phyloP scores from a whole-genome alignment of 805 yeast genomes.

The Candida nonsorbophila region DNA sequence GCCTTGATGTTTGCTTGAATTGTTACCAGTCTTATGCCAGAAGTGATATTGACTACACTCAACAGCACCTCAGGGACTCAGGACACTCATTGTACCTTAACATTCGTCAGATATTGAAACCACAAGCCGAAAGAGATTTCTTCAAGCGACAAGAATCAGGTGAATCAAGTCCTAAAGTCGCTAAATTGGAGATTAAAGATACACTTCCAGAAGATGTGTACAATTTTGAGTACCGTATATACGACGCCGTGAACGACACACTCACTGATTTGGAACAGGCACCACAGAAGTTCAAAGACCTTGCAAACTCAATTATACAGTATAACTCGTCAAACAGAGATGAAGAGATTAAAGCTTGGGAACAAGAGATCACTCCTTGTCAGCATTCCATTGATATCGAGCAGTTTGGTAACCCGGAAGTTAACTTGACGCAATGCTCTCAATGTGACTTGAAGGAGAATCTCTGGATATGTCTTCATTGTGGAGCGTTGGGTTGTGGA shows the following conservation, averaged over 20 bases:
- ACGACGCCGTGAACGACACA: slow-evolving; percentile 28
- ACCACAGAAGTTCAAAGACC: slow-evolving; percentile 14
- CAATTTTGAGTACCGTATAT: slow-evolving; percentile 39
- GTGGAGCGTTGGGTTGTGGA: slow-evolving; percentile 95
- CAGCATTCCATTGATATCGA: slow-evolving; percentile 60
- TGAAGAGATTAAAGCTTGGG: slow-evolving; percentile 87
- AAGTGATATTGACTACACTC: slow-evolving; percentile 43
- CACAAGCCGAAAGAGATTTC: slow-evolving; percentile 19
- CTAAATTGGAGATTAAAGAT: slow-evolving; percentile 64
- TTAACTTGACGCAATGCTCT: slow-evolving; percentile 41
- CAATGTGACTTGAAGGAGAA: slow-evolving; percentile 67
- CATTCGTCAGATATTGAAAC: slow-evolving; percentile 48
- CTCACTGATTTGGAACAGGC: slow-evolving; percentile 16
- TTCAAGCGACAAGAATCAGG: slow-evolving; percentile 15
- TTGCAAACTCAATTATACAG: slow-evolving; percentile 42
- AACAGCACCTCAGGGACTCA: slow-evolving; percentile 46
- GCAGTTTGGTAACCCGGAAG: slow-evolving; percentile 22
- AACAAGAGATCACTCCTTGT: slow-evolving; percentile 78
- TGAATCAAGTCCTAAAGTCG: slow-evolving; percentile 39
- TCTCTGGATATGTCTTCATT: slow-evolving; percentile 86
- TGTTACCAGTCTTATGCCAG: slow-evolving; percentile 71
- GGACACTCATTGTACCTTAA: slow-evolving; percentile 58
- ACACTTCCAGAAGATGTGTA: slow-evolving; percentile 59
- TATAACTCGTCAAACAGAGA: slow-evolving; percentile 56
- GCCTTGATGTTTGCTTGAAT: slow-evolving; percentile 69